phyloP scores from a whole-genome alignment of 2,329 filamentous ascomycete species.

The Beauveria brongniartii region DNA sequence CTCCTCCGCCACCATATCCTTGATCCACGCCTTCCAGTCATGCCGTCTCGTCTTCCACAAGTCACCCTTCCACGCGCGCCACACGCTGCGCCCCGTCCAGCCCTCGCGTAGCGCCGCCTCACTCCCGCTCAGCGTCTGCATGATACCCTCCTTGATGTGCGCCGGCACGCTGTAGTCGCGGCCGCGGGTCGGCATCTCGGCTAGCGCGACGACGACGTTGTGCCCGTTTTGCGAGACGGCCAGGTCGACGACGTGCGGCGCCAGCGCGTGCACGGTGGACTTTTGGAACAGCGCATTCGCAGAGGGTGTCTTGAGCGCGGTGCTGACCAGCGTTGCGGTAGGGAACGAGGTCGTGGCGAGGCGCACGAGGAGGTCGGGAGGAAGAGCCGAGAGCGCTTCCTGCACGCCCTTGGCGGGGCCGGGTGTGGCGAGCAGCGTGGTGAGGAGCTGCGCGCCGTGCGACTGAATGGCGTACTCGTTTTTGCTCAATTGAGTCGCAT shows the following conservation, averaged over 20 bases:
- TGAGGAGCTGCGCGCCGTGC: conserved; percentile 75
- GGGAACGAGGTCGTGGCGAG: conserved; percentile 53
- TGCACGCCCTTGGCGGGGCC: conserved; percentile 68
- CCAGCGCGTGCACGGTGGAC: conserved; percentile 38
- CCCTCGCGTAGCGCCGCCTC: conserved; percentile 43
- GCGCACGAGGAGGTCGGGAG: conserved; percentile 45
- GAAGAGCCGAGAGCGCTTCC: conserved; percentile 56
- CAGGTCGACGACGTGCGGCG: conserved; percentile 37
- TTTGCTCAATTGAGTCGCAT: conserved; percentile 36
- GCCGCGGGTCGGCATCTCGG: conserved; percentile 41
- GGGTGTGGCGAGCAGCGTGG: conserved; percentile 68
- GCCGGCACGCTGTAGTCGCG: conserved; percentile 43
- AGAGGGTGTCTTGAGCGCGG: conserved; percentile 40
- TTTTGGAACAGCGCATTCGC: conserved; percentile 49
- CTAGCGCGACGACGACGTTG: conserved; percentile 41
- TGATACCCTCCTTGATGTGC: conserved; percentile 49
- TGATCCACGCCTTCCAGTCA: conserved; percentile 51
- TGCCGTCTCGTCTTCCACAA: conserved; percentile 43
- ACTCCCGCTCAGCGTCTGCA: conserved; percentile 37
- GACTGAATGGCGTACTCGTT: conserved; percentile 48
- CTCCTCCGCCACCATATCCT: conserved; percentile 32
- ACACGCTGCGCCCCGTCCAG: conserved; percentile 48
- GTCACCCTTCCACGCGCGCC: conserved; percentile 51
- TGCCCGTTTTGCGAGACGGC: conserved; percentile 44
- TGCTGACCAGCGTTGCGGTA: conserved; percentile 41